phyloP scores from a whole-genome alignment of 345 rosid genomes.

The Arabidopsis suecica region DNA sequence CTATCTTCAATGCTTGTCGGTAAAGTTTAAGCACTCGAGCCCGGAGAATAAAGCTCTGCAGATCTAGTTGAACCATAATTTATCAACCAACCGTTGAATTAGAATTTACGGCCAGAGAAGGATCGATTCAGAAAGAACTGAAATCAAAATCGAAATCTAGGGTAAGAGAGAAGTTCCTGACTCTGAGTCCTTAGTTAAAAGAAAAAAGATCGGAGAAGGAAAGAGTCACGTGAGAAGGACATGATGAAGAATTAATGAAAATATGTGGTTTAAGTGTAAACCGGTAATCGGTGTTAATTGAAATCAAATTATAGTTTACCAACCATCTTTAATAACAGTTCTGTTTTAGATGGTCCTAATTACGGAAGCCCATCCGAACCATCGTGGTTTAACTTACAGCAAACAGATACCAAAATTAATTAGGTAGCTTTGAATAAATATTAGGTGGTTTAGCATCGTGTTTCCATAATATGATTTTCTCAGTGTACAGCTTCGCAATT shows the following conservation, averaged over 20 bases:
- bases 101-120: not conserved
- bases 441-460: not conserved
- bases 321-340: not conserved
- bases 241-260: not conserved
- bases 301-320: not conserved
- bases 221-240: conserved; percentile 30
- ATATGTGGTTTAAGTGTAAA: not conserved
- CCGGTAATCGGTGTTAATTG: no score
- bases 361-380: not conserved
- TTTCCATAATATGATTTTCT: not conserved
- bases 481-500: conserved; percentile 16
- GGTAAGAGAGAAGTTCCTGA: not conserved
- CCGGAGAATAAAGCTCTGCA: conserved; percentile 82
- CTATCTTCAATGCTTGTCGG: conserved; percentile 73
- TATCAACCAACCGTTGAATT: not conserved
- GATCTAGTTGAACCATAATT: conserved; percentile 57
- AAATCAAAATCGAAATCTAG: conserved; percentile 4
- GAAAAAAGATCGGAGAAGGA: not conserved
- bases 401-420: not conserved
- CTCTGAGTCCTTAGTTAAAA: not conserved
- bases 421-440: conserved; percentile 11
- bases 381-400: not conserved
- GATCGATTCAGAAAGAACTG: not conserved
- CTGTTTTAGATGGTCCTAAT: not conserved
- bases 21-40: conserved; percentile 88